Evolutionary conservation across 2,329 filamentous ascomycete genomes (phyloP).

Genomic region (Nothophaeocryptopus gaeumannii): DNA sequence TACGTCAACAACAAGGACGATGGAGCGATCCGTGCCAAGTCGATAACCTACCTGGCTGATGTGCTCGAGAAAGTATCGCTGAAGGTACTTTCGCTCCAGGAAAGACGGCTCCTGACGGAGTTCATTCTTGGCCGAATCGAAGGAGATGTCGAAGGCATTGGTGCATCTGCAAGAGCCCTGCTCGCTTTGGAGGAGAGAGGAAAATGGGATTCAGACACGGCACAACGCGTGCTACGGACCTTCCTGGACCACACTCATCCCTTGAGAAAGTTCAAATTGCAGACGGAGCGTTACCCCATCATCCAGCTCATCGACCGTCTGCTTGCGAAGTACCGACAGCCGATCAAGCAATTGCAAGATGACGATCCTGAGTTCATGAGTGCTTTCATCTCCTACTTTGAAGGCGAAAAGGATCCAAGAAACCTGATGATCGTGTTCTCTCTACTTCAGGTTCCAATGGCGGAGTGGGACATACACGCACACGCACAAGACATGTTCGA

Average conservation of each 20-base stretch:
- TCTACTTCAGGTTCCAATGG: conserved; percentile 63
- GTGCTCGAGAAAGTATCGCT: conserved; percentile 51
- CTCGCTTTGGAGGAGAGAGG: conserved; percentile 58
- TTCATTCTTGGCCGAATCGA: conserved; percentile 65
- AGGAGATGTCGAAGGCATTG: conserved; percentile 53
- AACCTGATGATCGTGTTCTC: conserved; percentile 71
- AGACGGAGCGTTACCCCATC: conserved; percentile 59
- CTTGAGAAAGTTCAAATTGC: conserved; percentile 60
- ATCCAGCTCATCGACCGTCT: conserved; percentile 60
- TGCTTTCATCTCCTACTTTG: conserved; percentile 62
- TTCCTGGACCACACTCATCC: conserved; percentile 53
- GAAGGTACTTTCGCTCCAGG: conserved; percentile 59
- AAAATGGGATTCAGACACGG: conserved; percentile 58
- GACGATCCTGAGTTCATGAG: conserved; percentile 54
- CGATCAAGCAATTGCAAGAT: conserved; percentile 56
- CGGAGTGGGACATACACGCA: conserved; percentile 63
- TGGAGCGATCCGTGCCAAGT: conserved; percentile 57
- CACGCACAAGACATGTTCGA: conserved; percentile 64
- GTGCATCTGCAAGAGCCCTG: conserved; percentile 58
- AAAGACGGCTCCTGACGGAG: conserved; percentile 58
- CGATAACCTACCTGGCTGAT: conserved; percentile 52
- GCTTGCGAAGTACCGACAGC: conserved; percentile 59
- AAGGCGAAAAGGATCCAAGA: conserved; percentile 66
- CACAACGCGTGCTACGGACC: conserved; percentile 53
- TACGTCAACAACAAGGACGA: conserved; percentile 65